Percentiles rank a stretch among this genome's conserved stretches.
Conservation (phyloP, 2,329 filamentous ascomycete species). For the Mollisiaceae sp. region DNA sequence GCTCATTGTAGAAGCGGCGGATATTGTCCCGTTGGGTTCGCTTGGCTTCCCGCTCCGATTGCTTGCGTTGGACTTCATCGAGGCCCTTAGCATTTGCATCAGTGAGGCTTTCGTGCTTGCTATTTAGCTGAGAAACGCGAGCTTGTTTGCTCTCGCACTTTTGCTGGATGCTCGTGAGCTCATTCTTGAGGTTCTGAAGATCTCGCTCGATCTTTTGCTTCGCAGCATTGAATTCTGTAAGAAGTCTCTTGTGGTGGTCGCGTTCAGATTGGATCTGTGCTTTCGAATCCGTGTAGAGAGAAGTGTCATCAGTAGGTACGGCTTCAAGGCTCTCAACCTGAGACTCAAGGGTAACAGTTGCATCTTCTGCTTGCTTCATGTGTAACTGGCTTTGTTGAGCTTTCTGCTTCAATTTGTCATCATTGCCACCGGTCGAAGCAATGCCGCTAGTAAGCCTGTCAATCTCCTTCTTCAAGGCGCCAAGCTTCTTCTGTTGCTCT, state of each 20-base stretch:
- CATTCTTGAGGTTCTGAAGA: constrained; percentile 65
- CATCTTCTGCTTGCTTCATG: constrained; percentile 68
- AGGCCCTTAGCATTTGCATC: constrained; percentile 67
- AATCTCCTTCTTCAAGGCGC: constrained; percentile 73
- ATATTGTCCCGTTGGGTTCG: constrained; percentile 36
- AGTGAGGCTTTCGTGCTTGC: constrained; percentile 72
- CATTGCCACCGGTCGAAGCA: constrained; percentile 71
- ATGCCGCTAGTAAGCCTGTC: constrained; percentile 71
- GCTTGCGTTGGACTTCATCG: constrained; percentile 43
- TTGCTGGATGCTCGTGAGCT: constrained; percentile 65
- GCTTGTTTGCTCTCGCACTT: constrained; percentile 75
- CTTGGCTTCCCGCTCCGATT: constrained; percentile 38
- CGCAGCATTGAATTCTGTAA: constrained; percentile 61
- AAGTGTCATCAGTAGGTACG: constrained; percentile 66
- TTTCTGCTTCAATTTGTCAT: constrained; percentile 78
- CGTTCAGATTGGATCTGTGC: constrained; percentile 58
- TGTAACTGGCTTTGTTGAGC: constrained; percentile 77
- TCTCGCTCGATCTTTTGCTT: constrained; percentile 68
- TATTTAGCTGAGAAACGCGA: constrained; percentile 74
- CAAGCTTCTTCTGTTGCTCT: constrained; percentile 74
- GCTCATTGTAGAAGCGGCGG: constrained; percentile 35
- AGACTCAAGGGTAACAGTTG: constrained; percentile 57
- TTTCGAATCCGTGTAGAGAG: constrained; percentile 57
- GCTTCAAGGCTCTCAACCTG: constrained; percentile 69
- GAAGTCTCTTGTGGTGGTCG: constrained; percentile 50